These are phyloP conservation scores for Cladosporium sp. DNA, from an alignment of 2,329 filamentous ascomycete genomes.

Conservation along the genomic window DNA sequence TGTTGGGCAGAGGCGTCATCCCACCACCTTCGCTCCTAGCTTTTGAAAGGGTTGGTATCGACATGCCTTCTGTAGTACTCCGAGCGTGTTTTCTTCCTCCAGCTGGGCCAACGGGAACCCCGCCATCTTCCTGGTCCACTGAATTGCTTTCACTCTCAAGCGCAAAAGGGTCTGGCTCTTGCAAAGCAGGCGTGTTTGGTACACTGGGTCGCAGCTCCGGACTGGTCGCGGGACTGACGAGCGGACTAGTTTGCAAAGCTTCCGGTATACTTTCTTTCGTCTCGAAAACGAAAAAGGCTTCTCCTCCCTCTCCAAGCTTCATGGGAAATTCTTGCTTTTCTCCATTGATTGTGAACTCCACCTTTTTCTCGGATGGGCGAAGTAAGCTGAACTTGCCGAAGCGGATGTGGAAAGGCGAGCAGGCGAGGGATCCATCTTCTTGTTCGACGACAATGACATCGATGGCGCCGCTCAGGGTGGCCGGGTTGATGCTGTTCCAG, in stretches of 20 bases:
- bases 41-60: constrained; percentile 24
- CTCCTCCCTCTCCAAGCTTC: constrained; percentile 95
- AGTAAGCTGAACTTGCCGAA: constrained; percentile 98
- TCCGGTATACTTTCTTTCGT: constrained; percentile 89
- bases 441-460: constrained; percentile 98
- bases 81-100: constrained; percentile 18
- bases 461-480: constrained; percentile 93
- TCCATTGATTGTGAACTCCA: constrained; percentile 94
- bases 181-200: constrained; percentile 44
- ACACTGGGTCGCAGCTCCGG: constrained; percentile 58
- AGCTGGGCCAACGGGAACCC: background rate
- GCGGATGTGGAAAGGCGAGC: constrained; percentile 96
- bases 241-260: constrained; percentile 86
- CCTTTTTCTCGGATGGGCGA: constrained; percentile 96
- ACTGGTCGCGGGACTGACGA: constrained; percentile 84
- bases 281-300: constrained; percentile 98
- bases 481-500: constrained; percentile 99
- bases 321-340: constrained; percentile 89
- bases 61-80: constrained; percentile 26
- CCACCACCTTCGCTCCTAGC: constrained; percentile 45
- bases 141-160: constrained; percentile 46
- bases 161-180: constrained; percentile 67
- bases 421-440: constrained; percentile 79
- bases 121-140: background rate
- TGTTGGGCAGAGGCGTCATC: constrained; percentile 24